Conservation (phyloP, 176 grass and related monocot genomes). For the Musa acuminata region DNA sequence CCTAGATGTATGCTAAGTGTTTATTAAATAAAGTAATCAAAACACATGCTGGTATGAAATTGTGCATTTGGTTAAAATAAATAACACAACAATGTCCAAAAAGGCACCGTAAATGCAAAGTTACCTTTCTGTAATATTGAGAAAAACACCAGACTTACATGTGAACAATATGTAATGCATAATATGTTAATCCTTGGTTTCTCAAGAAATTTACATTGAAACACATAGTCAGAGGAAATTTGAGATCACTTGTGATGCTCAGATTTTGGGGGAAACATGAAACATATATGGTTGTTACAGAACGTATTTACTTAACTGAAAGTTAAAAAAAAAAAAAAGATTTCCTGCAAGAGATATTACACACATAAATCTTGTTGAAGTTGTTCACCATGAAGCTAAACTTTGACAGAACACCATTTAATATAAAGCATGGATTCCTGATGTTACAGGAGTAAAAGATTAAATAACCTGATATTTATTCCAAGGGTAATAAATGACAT, state of each 20-base stretch:
- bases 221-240: too few species aligned
- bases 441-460: conserved; percentile 11
- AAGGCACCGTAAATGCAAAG: too few species aligned
- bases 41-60: too few species aligned
- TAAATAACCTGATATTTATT: conserved; percentile 81
- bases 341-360: background rate
- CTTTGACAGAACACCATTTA: background rate
- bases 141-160: too few species aligned
- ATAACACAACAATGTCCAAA: too few species aligned
- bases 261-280: background rate
- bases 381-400: background rate
- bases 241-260: background rate
- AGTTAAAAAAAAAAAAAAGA: background rate
- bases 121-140: too few species aligned
- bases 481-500: conserved; percentile 75
- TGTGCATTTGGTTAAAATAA: too few species aligned
- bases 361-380: background rate
- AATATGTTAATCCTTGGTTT: too few species aligned
- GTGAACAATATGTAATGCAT: too few species aligned
- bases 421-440: conserved; percentile 7
- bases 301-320: background rate
- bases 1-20: too few species aligned
- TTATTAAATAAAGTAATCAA: too few species aligned
- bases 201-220: too few species aligned
- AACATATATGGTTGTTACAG: background rate